A percentile compares a stretch with the other conserved stretches of the same genome.
These are phyloP conservation scores for Komagataella mondaviorum DNA, from an alignment of 805 yeast genomes.

Conservation along the genomic window DNA sequence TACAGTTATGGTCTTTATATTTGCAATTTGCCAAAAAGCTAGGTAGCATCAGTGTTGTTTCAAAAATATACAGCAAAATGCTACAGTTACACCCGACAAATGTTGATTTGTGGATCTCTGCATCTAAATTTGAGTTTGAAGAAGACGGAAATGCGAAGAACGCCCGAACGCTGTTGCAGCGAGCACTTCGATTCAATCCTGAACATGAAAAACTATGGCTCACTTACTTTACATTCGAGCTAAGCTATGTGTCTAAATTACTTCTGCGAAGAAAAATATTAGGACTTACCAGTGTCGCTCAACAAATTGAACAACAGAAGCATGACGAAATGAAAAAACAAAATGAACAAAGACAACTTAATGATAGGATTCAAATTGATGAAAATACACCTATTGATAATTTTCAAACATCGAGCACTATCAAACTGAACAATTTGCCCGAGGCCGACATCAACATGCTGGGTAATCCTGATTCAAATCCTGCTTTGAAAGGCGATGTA, in stretches of 20 bases:
- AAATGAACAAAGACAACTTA: constrained; percentile 12
- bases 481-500: constrained; percentile 64
- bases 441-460: constrained; percentile 78
- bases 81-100: constrained; percentile 86
- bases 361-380: constrained; percentile 9
- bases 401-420: neutral
- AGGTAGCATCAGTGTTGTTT: constrained; percentile 60
- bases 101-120: constrained; percentile 84
- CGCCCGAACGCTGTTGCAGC: constrained; percentile 76
- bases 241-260: constrained; percentile 72
- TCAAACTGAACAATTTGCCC: constrained; percentile 57
- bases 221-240: constrained; percentile 79
- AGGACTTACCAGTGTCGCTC: constrained; percentile 63
- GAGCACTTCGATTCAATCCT: constrained; percentile 72
- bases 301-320: constrained; percentile 36
- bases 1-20: constrained; percentile 68
- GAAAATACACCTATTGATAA: constrained; percentile 20
- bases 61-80: constrained; percentile 63
- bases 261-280: constrained; percentile 73
- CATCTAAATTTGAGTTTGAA: constrained; percentile 90
- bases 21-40: constrained; percentile 52
- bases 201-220: constrained; percentile 66
- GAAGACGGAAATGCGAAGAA: constrained; percentile 79
- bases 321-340: constrained; percentile 14
- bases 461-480: constrained; percentile 76